Percentiles rank a stretch among this genome's conserved stretches.
phyloP scores from a whole-genome alignment of 345 rosid species.

The Pugionium dolabratum region DNA sequence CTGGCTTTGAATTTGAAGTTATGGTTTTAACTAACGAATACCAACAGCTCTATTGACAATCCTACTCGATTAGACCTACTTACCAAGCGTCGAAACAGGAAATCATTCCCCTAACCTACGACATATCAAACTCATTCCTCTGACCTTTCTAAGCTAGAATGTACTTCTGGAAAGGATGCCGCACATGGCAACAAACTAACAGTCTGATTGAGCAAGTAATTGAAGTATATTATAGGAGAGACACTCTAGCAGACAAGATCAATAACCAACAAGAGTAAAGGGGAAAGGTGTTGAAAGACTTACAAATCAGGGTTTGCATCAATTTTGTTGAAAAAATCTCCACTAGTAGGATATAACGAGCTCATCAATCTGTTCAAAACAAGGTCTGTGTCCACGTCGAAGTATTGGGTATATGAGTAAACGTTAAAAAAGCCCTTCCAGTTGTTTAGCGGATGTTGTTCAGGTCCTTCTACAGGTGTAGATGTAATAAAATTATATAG shows the following conservation, averaged over 20 bases:
- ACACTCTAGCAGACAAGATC: background rate
- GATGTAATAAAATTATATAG: background rate
- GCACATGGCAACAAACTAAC: too few relatives aligned
- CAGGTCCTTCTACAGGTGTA: conserved; percentile 62
- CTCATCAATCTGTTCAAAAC: conserved; percentile 77
- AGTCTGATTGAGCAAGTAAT: too few relatives aligned
- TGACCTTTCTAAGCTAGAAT: too few relatives aligned
- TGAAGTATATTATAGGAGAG: too few relatives aligned
- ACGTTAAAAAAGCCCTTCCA: conserved; percentile 85
- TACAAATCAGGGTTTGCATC: conserved; percentile 96
- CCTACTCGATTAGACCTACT: too few relatives aligned
- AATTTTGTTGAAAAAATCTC: conserved; percentile 85
- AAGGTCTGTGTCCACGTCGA: conserved; percentile 84
- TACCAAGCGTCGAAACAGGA: too few relatives aligned
- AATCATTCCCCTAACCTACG: too few relatives aligned
- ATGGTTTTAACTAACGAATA: too few relatives aligned
- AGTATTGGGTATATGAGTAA: conserved; percentile 79
- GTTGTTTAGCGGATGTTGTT: conserved; percentile 70
- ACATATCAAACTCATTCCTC: too few relatives aligned
- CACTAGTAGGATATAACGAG: conserved; percentile 66
- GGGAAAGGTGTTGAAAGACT: conserved; percentile 44
- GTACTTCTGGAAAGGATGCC: too few relatives aligned
- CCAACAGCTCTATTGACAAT: too few relatives aligned
- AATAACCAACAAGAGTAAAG: background rate
- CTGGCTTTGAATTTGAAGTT: too few relatives aligned